Evolutionary conservation across 1,284 basidiomycete species (phyloP).

Genomic region (Trametes polyzona): DNA sequence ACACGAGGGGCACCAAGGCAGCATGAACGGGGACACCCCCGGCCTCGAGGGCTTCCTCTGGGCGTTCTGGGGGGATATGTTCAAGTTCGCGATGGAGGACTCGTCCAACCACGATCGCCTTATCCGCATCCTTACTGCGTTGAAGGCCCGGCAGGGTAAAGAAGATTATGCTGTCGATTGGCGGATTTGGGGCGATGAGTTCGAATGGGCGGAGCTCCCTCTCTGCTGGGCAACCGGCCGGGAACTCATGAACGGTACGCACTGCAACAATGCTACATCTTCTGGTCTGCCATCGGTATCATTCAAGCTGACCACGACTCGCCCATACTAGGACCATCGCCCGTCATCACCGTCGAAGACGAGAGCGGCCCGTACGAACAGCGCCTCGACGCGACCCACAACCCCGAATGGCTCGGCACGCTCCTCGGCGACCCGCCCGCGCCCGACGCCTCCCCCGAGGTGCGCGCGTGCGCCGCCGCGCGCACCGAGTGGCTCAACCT

Average conservation of each 20-base stretch:
- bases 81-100: neutral
- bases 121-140: neutral
- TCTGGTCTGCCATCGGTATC: neutral
- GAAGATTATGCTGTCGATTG: too few species aligned
- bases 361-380: too few species aligned
- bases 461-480: neutral
- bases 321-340: neutral
- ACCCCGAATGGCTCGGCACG: neutral
- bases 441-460: neutral
- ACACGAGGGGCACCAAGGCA: too few species aligned
- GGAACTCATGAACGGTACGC: neutral
- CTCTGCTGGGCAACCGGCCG: neutral
- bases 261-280: too few species aligned
- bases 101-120: neutral
- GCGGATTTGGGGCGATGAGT: neutral
- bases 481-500: neutral
- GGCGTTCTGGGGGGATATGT: neutral
- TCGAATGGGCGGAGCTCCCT: neutral
- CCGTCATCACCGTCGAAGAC: neutral
- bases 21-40: too few species aligned
- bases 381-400: neutral
- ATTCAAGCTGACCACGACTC: neutral
- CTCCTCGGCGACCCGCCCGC: neutral
- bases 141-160: neutral
- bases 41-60: neutral